Evolutionary conservation across 352 stramenopile genomes (phyloP), one percentile per base, ranked within the genome.

Genomic region (Phytophthora sp.): DNA sequence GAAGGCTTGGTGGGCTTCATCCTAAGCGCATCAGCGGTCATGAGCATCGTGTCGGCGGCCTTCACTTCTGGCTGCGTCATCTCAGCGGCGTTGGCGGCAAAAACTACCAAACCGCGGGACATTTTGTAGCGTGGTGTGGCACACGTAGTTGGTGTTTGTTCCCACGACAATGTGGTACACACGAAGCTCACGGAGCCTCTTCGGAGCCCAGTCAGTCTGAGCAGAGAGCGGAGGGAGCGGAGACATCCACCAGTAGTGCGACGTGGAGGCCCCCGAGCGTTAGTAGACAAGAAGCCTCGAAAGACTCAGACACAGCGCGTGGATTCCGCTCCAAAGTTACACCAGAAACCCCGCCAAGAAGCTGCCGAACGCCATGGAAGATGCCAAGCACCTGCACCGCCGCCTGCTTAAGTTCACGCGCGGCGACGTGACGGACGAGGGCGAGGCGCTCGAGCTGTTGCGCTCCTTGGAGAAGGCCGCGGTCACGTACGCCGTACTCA

Each of bases 361-460:
- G 1, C 12, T n/a, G 12, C 21, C 31, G 30, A n/a, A 56, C 42
- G 67, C 69, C 41, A 94, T 93, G 86, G 79, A 93, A 26, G 82
- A 90, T 51, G 70, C 81, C 44, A 78, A 88, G 56, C 60, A 84
- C 21, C 69, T 94, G 18, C 82, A 94, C 75, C 75, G 76, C 45
- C 81, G 82, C 16, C 73, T 94, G 55, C 59, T 86, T 45, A 93
- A 93, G 70, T 91, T 91, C 63, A 79, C 79, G 29, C 80, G 71
- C 39, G 84, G 84, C 60, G 83, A 92, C 29, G 62, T 68, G 52
- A 80, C 71, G 38, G 84, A 93, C 74, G 69, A 82, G 42, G 50
- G 49, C 57, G 80, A 86, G 51, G 82, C 66, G 29, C 68, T 94
- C 45, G 84, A 92, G 21, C 68, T 87, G 50, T 70, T 95, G 56